Evolutionary conservation across 2,329 filamentous ascomycete genomes (phyloP).

Genomic region (Trichoderma sp.): DNA sequence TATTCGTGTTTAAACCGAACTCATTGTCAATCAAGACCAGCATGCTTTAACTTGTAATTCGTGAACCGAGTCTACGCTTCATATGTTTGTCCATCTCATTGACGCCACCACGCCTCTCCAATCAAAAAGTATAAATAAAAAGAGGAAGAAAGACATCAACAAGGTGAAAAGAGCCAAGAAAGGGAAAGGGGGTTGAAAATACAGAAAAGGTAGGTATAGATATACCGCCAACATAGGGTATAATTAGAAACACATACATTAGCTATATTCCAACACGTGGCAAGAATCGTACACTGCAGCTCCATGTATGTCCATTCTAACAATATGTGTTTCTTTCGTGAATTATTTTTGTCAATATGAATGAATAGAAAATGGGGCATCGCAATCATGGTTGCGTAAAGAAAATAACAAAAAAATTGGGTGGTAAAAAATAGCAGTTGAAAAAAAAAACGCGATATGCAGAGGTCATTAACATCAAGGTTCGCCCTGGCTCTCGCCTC

Average conservation of each 20-base stretch:
- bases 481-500: slow-evolving; percentile 39
- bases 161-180: neutral
- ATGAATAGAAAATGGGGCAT: neutral
- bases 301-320: slow-evolving; percentile 21
- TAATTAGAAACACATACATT: slow-evolving; percentile 29
- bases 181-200: neutral
- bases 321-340: slow-evolving; percentile 17
- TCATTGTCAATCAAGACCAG: slow-evolving; percentile 11
- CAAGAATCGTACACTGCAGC: slow-evolving; percentile 25
- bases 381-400: slow-evolving; percentile 2
- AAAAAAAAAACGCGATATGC: slow-evolving; percentile 12
- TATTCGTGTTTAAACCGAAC: slow-evolving; percentile 3
- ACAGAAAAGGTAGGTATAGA: slow-evolving; percentile 8
- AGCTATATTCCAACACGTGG: slow-evolving; percentile 23
- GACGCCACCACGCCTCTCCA: slow-evolving; percentile 21
- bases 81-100: slow-evolving; percentile 19
- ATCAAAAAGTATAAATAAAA: neutral
- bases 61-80: slow-evolving; percentile 21
- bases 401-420: neutral
- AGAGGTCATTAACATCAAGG: slow-evolving; percentile 23
- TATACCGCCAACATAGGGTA: slow-evolving; percentile 15
- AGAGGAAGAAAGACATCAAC: neutral
- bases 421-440: neutral
- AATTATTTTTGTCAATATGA: slow-evolving; percentile 1
- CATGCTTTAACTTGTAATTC: slow-evolving; percentile 13